phyloP scores from a whole-genome alignment of 345 rosid species.

The Toxicodendron radicans region DNA sequence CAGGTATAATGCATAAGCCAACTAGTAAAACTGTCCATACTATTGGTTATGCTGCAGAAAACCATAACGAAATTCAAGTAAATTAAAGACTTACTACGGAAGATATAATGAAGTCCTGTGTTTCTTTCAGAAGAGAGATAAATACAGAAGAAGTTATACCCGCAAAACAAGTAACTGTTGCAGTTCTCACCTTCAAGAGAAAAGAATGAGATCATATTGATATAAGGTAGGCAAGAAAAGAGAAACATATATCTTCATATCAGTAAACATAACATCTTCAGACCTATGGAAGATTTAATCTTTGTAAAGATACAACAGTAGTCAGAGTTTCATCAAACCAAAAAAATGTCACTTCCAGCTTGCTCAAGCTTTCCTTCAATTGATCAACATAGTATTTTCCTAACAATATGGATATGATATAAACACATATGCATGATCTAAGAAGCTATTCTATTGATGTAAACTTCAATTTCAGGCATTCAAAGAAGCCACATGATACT shows the following conservation, averaged over 20 bases:
- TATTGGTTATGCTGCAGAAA: constrained; percentile 2
- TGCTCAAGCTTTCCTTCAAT: not conserved
- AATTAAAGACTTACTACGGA: constrained; percentile 56
- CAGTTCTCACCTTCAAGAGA: constrained; percentile 72
- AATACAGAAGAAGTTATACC: constrained; percentile 84
- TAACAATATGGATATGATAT: not conserved
- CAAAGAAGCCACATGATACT: not conserved
- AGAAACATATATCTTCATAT: constrained; percentile 6
- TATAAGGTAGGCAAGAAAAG: constrained; percentile 3
- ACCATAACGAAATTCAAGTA: constrained; percentile 11
- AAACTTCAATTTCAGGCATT: not conserved
- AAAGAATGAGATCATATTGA: constrained; percentile 13
- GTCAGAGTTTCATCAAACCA: not conserved
- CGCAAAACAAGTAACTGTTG: constrained; percentile 87
- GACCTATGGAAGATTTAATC: not conserved
- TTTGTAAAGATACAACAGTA: not conserved
- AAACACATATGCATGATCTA: not conserved
- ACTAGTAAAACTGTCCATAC: constrained; percentile 7
- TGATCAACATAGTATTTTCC: not conserved
- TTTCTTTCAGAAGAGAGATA: constrained; percentile 51
- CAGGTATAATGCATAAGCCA: constrained; percentile 23
- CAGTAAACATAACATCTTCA: constrained; percentile 1
- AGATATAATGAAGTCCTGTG: constrained; percentile 63
- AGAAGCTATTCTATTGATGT: not conserved
- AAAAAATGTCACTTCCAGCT: not conserved